Conservation (phyloP, 2,329 filamentous ascomycete genomes). For the Sporothrix brunneoviolacea region DNA sequence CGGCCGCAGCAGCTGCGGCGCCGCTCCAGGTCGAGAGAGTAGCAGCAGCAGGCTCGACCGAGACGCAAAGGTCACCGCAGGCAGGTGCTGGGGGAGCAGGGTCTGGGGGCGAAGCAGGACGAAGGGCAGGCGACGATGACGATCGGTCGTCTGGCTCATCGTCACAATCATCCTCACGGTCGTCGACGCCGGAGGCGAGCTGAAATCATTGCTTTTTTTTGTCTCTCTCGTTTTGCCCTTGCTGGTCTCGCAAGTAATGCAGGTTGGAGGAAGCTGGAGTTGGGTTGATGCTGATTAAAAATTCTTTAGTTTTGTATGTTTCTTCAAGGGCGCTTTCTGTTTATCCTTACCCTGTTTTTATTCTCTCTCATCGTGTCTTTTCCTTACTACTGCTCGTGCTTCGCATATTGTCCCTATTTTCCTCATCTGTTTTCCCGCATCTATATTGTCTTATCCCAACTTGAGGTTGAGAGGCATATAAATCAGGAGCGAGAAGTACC, state of each 20-base stretch:
- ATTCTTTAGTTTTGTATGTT: not conserved
- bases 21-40: too few species aligned
- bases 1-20: not conserved
- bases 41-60: not conserved
- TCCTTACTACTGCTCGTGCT: too few species aligned
- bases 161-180: constrained; percentile 2
- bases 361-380: too few species aligned
- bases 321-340: not conserved
- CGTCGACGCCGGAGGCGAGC: not conserved
- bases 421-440: too few species aligned
- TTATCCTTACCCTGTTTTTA: not conserved
- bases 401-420: too few species aligned
- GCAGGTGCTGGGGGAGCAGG: not conserved
- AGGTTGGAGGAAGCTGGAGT: constrained; percentile 8
- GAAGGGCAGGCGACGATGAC: too few species aligned
- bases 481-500: too few species aligned
- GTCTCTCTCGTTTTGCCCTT: not conserved
- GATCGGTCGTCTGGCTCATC: constrained; percentile 1
- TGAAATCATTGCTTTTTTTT: not conserved
- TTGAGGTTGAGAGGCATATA: too few species aligned
- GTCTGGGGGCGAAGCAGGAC: too few species aligned
- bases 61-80: not conserved
- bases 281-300: constrained; percentile 4
- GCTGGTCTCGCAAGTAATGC: not conserved
- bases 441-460: too few species aligned